A percentile compares a stretch with the other conserved stretches of the same genome.
Conservation (phyloP, 1,139 yeast genomes). For the Candida mesenterica region DNA sequence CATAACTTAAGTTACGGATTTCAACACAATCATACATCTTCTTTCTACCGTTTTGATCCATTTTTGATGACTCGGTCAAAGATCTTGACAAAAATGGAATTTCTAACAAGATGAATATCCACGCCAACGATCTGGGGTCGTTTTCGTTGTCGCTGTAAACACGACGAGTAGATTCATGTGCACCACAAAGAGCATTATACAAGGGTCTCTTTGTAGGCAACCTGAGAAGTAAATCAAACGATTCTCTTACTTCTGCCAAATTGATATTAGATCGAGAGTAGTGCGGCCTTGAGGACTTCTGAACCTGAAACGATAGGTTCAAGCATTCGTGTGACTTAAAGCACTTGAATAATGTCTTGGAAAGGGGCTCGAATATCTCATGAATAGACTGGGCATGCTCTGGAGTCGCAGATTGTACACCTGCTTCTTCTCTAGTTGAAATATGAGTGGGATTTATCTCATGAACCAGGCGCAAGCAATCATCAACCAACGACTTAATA, state of each 20-base stretch:
- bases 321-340: constrained; percentile 43
- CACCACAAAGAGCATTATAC: constrained; percentile 49
- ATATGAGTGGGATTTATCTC: not conserved
- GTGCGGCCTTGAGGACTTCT: constrained; percentile 21
- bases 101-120: constrained; percentile 62
- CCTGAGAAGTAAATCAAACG: constrained; percentile 41
- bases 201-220: constrained; percentile 63
- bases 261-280: constrained; percentile 48
- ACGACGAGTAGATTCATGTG: constrained; percentile 47
- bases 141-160: constrained; percentile 30
- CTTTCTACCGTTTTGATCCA: constrained; percentile 16
- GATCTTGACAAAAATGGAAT: constrained; percentile 56
- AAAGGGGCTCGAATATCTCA: constrained; percentile 50
- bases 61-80: constrained; percentile 28
- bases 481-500: constrained; percentile 29
- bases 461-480: constrained; percentile 20
- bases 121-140: constrained; percentile 41
- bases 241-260: constrained; percentile 38
- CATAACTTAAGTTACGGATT: constrained; percentile 56
- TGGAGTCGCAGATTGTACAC: too few species aligned
- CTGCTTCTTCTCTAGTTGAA: not conserved
- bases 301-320: constrained; percentile 49
- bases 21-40: constrained; percentile 49
- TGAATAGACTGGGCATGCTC: constrained; percentile 23
- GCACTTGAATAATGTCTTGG: constrained; percentile 36